Conservation (phyloP, 2,329 filamentous ascomycete species). For the Aspergillus sclerotialis region DNA sequence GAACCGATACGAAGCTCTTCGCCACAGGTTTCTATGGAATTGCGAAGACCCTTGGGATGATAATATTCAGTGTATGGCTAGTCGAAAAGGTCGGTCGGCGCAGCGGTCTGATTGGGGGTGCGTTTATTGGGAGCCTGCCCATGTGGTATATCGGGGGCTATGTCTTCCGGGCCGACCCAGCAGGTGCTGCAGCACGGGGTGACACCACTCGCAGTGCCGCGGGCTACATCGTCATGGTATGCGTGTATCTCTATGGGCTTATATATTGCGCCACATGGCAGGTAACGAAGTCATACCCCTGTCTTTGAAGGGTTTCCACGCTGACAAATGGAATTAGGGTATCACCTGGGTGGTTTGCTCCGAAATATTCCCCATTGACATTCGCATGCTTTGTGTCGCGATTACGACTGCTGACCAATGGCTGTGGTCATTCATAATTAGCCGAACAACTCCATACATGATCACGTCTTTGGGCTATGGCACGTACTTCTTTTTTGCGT, state of each 20-base stretch:
- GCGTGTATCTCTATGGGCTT: conserved; percentile 15
- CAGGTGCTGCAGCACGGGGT: conserved; percentile 9
- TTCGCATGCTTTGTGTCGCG: conserved; percentile 35
- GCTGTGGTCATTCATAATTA: conserved; percentile 43
- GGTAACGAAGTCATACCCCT: no score
- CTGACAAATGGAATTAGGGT: no score
- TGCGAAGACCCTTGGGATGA: conserved; percentile 13
- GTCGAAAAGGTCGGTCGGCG: background rate
- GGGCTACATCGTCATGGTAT: conserved; percentile 20
- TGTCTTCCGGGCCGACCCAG: conserved; percentile 7
- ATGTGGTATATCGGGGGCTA: conserved; percentile 25
- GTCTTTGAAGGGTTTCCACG: no score
- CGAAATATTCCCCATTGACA: conserved; percentile 34
- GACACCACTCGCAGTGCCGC: no score
- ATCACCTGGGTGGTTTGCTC: conserved; percentile 29
- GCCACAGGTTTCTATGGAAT: conserved; percentile 15
- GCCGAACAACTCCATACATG: conserved; percentile 41
- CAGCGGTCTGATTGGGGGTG: background rate
- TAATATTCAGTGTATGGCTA: conserved; percentile 8
- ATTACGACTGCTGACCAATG: conserved; percentile 36
- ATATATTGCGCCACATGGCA: conserved; percentile 22
- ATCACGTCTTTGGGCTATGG: background rate
- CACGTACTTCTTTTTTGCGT: background rate
- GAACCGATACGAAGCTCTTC: conserved; percentile 8
- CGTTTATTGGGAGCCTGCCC: conserved; percentile 9